Base-by-base conservation (phyloP, 1,139 yeast genomes). In the Debaryomyces psychrophilus region DNA sequence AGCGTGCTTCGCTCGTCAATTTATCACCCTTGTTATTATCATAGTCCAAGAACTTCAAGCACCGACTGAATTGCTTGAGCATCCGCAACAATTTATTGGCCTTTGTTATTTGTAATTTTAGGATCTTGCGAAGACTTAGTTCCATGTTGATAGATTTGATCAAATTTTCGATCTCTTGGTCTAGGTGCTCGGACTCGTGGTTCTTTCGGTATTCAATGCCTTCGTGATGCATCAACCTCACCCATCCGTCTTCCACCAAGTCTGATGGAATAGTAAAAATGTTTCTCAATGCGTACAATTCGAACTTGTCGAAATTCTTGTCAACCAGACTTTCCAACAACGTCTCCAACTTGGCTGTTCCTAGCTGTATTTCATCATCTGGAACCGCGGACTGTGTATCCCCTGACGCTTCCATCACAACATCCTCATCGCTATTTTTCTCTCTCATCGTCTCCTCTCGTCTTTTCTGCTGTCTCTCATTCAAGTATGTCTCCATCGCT, bases 251-350 rank as follows among this genome's bases (percentile, higher is more conserved):
- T 11, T 77, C 76, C 1, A 87, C 73, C 37, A 89, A 68, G n/a
- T 86, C 87, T 4, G 66, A 67, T 0, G 97, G 96, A 11, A 92
- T 70, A 8, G 79, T 78, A 47, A 92, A 73, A 17, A 92, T 81
- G 61, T 92, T 92, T 57, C 97, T 68, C 44, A 90, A 67, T 4
- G 89, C 81, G 62, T 90, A 92, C 31, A 90, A 69, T 68, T 92
- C 98, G 59, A 89, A 85, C 62, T 85, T 85, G 65, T 92, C 97
- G 62, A 90, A 90, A 60, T 88, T 87, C 56, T 77, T 77, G 65
- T 90, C 97, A n/a, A 90, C 87, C 2, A 83, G 78, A 49, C 82
- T 80, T 58, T 89, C 96, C 47, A 92, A 61, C 36, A 88, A 66
- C 0, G 93, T 83, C 58, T 90, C 97, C 38, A 92, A 68, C 57